Evolutionary conservation across 345 rosid species (phyloP), one percentile per base, ranked within the genome.

Genomic region (Trapa incisa): DNA sequence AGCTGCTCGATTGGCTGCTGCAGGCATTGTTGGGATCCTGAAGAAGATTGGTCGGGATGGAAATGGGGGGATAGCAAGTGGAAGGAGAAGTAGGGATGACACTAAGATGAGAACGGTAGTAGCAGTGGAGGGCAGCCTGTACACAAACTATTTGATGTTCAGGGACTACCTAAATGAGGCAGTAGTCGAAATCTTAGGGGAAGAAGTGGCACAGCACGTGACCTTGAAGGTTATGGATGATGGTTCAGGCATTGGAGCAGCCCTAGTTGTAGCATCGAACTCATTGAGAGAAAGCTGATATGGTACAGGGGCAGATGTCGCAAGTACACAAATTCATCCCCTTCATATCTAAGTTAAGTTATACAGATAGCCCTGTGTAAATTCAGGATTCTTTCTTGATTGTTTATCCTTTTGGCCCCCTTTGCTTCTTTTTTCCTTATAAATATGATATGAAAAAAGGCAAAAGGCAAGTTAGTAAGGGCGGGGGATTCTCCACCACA

Each of bases 1-100:
- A 75, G 99, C 99, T 32, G 99, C 94, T 52, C 79, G 99, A 64
- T 74, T 94, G 72, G 96, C 91, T 45, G 96, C 97, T 47, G 97
- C 99, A 39, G 99, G 96, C 29, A 87, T 91, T 0, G 97, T 80
- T 5, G 99, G 99, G 68, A 89, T 94, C 67, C 70, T 94, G 74
- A 94, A 91, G 83, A 94, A 94, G 87, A 87, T 87, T 1, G 91
- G 99, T 15, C 78, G 97, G 68, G 99, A 94, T 50, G 99, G 95
- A 10, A 82, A 86, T 1, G 86, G 96, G 36, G 89, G 93, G 64
- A 77, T 85, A 8, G 73, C 80, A 0, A 76, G 91, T 10, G 86
- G 88, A 65, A 81, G 97, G 75, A 86, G 85, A 76, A 86, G 29
- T 22, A 22, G 83, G 65, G 80, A 80, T 16, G 85, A 78, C 67